Percentiles rank a stretch among this genome's conserved stretches.
Conservation (phyloP, 75 land plant species). For the Adiantum capillusveneris region DNA sequence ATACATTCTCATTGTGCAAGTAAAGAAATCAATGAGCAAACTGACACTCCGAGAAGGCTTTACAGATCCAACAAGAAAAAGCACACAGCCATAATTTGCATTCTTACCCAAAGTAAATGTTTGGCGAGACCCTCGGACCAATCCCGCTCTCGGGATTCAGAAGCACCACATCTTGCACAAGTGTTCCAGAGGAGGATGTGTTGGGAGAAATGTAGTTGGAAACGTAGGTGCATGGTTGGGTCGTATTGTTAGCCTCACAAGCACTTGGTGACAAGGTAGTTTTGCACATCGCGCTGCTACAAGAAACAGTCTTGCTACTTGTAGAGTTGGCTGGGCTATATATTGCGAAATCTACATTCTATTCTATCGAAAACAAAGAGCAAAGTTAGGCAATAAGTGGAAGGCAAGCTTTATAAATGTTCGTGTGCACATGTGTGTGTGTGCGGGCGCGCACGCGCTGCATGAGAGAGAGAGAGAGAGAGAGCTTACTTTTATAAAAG, state of each 20-base stretch:
- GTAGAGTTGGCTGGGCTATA: slow-evolving; percentile 56
- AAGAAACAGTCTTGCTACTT: slow-evolving; percentile 38
- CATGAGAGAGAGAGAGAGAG: too few species aligned
- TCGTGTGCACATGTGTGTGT: too few species aligned
- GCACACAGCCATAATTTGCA: too few species aligned
- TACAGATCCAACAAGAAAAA: too few species aligned
- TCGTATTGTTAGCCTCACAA: slow-evolving; percentile 32
- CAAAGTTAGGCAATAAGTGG: too few species aligned
- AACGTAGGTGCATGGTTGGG: slow-evolving; percentile 54
- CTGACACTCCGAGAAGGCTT: too few species aligned
- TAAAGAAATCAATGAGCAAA: too few species aligned
- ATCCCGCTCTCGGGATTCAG: slow-evolving; percentile 24
- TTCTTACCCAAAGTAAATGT: not conserved
- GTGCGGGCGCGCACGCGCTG: too few species aligned
- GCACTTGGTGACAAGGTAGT: slow-evolving; percentile 26
- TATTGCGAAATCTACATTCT: not conserved
- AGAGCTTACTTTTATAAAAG: too few species aligned
- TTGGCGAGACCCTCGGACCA: not conserved
- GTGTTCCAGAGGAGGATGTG: slow-evolving; percentile 69
- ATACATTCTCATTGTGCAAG: too few species aligned
- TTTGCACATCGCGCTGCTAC: slow-evolving; percentile 32
- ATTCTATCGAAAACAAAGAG: too few species aligned
- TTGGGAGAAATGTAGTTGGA: slow-evolving; percentile 51
- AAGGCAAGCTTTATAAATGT: too few species aligned
- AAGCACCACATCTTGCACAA: slow-evolving; percentile 61